Evolutionary conservation across 164 flowering plant genomes (phyloP).

Genomic region (Santalum album): DNA sequence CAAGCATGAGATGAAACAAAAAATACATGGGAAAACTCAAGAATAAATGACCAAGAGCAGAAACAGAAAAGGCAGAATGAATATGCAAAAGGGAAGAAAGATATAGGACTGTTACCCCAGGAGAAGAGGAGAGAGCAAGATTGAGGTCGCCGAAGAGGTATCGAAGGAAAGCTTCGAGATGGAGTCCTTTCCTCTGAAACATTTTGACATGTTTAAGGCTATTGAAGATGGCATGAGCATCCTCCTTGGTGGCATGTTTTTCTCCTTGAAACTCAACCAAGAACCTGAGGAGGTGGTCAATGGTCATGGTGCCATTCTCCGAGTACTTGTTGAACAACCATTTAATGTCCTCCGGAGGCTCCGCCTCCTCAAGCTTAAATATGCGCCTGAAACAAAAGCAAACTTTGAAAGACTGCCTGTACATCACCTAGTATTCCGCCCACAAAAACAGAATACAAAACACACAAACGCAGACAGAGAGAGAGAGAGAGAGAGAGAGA

Average conservation of each 20-base stretch:
- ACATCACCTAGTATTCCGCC: background rate
- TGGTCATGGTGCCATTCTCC: conserved; percentile 19
- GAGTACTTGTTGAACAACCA: conserved; percentile 15
- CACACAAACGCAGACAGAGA: background rate
- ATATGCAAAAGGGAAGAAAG: background rate
- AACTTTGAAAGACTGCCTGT: conserved; percentile 5
- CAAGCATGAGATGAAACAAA: too few species aligned
- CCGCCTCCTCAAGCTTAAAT: conserved; percentile 17
- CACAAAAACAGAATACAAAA: background rate
- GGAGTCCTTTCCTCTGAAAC: conserved; percentile 21
- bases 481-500: background rate
- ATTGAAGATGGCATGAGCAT: conserved; percentile 26
- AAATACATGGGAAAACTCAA: too few species aligned
- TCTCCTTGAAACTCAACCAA: conserved; percentile 21
- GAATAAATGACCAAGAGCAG: too few species aligned
- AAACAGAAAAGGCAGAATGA: too few species aligned
- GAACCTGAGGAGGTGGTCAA: conserved; percentile 21
- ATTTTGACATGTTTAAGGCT: conserved; percentile 24
- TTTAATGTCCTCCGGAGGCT: conserved; percentile 25
- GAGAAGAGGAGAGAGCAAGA: conserved; percentile 14
- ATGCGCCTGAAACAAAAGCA: conserved; percentile 14
- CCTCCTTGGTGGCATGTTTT: conserved; percentile 7
- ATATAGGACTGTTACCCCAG: conserved; percentile 9
- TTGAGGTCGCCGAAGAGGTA: conserved; percentile 28
- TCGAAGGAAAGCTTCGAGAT: conserved; percentile 23